Base-by-base conservation (phyloP, 176 grass and related monocot species). In the Aechmea fasciata region DNA sequence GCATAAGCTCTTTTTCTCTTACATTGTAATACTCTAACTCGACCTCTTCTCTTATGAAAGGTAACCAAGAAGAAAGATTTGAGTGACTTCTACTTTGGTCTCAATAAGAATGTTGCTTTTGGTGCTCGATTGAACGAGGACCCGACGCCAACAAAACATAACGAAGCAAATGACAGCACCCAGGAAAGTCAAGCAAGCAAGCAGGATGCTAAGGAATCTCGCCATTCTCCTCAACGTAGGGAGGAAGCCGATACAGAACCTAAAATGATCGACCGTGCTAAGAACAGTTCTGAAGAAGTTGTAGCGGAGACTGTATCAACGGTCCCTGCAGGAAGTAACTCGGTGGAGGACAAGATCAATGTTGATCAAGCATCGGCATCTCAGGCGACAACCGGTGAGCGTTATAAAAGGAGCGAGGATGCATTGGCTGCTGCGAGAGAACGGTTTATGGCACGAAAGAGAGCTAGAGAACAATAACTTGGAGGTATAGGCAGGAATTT, bases 31-130 rank as follows among this genome's bases (percentile, higher is more conserved):
- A 18, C 13, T 59, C 6, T 61, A 61, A 51, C 9, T 75, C 18
- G 52, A 47, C 49, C 0, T 5, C 63, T 25, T 86, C 8, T 81
- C 63, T 82, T 71, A 57, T 17, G 76, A 2, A 33, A 93, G 89
- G 89, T 97, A 50, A 97, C 93, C 3, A 97, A 97, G 81, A 97
- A 99, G 87, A 93, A 75, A 78, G 89, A 99, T 53, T 52, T 99
- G 68, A 99, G 89, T 51, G 94, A 90, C 62, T 99, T 99, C 72
- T 99, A 99, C 82, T 93, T 99, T 57, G 74, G 89, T 13, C 94
- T 99, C 69, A 52, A 52, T 63, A 83, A 85, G 71, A 99, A 97
- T 81, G 87, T 97, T 68, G 94, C 94, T 79, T 90, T 92, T 17
- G 94, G 94, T 71, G 89, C 83, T 71, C 59, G 5, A 10, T 59